A percentile compares a stretch with the other conserved stretches of the same genome.
phyloP scores from a whole-genome alignment of 805 yeast species.

The Saturnispora serradocipensis region DNA sequence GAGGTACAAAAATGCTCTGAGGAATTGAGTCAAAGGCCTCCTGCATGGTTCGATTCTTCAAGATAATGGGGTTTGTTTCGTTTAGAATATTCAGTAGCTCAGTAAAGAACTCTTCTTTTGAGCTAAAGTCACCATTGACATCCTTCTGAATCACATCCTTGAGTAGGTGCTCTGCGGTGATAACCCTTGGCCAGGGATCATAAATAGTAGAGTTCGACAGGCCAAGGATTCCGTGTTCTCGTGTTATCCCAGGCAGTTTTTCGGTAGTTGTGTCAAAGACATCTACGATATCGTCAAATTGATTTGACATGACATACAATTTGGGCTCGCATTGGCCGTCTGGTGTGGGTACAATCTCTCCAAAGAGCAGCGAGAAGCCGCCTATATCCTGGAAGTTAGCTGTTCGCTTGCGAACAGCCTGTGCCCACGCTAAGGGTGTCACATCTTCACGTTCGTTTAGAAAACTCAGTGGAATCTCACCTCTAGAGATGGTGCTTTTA shows the following conservation, averaged over 20 bases:
- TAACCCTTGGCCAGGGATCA: slow-evolving; percentile 71
- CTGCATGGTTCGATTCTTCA: neutral
- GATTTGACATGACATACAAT: slow-evolving; percentile 40
- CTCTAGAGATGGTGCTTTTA: slow-evolving; percentile 32
- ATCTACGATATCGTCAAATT: slow-evolving; percentile 27
- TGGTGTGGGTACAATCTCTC: slow-evolving; percentile 26
- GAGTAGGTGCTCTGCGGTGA: slow-evolving; percentile 53
- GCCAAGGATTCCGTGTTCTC: slow-evolving; percentile 36
- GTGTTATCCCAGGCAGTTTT: slow-evolving; percentile 1
- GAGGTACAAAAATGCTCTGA: slow-evolving; percentile 8
- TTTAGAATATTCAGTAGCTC: slow-evolving; percentile 49
- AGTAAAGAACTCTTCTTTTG: slow-evolving; percentile 35
- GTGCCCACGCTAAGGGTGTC: slow-evolving; percentile 38
- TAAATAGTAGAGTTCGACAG: slow-evolving; percentile 59
- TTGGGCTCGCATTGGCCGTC: slow-evolving; percentile 24
- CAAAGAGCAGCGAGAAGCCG: slow-evolving; percentile 56
- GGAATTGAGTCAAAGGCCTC: slow-evolving; percentile 1
- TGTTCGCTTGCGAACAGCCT: slow-evolving; percentile 21
- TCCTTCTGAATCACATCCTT: slow-evolving; percentile 30
- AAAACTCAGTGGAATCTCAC: slow-evolving; percentile 34
- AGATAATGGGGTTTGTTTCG: slow-evolving; percentile 26
- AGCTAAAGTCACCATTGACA: slow-evolving; percentile 10
- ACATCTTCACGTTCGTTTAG: slow-evolving; percentile 22
- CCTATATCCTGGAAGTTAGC: slow-evolving; percentile 36
- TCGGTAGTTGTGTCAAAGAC: slow-evolving; percentile 12